Base-by-base conservation (phyloP, 2,329 filamentous ascomycete genomes). In the Emergomyces orientalis region DNA sequence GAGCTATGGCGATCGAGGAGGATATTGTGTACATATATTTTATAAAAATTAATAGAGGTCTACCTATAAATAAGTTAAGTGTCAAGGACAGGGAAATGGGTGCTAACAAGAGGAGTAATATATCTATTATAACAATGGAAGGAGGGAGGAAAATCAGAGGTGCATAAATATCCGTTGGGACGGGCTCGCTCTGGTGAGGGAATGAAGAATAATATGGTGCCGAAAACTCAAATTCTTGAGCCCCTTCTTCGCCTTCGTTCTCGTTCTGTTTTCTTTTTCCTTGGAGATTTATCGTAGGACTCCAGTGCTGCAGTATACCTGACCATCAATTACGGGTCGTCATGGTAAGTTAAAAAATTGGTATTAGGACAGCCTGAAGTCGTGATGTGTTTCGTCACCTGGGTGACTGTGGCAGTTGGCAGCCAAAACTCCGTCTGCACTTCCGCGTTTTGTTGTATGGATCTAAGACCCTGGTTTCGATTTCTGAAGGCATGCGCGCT, bases 401-500 rank as follows among this genome's bases (percentile, higher is more conserved):
- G 5, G 30, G 27, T 30, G 51, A n/a, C 22, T 51, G 9, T 22
- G 27, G 17, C 17, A 8, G 27, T 51, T 22, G 27, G 47, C 47
- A 1, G 22, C 22, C 9, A 51, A 51, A 51, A 11, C n/a, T 34
- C 14, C 7, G 19, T 9, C 22, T 6, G 1, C 49, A 19, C 14
- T 52, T 30, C 25, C 13, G 32, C 17, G 4, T 32, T 9, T 37
- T 1, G 34, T 13, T n/a, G n/a, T 32, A 25, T 8, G 9, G 54
- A 14, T 56, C 34, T 56, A 39, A 7, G 54, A 39, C 32, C 3
- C 54, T 7, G 54, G 54, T 39, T 32, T 39, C 32, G 54, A 41
- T 11, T 34, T 22, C 56, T 6, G 56, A 45, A 32, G n/a, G 22
- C 56, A 59, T 25, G 32, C 39, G 7, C 56, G 37, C 66, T 85